A percentile compares a stretch with the other conserved stretches of the same genome.
Conservation (phyloP, 116 monocot genomes). For the Dioscorea cayenensis region DNA sequence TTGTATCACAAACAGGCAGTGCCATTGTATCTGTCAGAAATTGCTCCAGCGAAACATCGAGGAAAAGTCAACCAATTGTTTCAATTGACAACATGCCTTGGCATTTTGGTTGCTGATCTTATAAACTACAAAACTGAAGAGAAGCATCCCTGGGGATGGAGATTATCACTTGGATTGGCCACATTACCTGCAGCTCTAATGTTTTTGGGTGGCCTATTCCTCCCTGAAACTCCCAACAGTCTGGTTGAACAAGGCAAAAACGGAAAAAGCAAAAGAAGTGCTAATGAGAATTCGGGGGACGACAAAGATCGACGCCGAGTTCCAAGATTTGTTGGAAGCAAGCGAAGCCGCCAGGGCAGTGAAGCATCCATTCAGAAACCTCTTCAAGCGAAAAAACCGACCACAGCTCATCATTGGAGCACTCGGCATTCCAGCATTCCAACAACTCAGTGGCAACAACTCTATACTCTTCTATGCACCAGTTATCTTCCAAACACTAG, state of each 20-base stretch:
- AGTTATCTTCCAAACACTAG: constrained; percentile 86
- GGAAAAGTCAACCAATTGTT: constrained; percentile 94
- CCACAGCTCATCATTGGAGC: constrained; percentile 84
- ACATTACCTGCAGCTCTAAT: constrained; percentile 66
- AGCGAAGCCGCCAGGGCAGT: constrained; percentile 58
- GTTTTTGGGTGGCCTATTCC: constrained; percentile 73
- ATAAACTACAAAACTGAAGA: constrained; percentile 86
- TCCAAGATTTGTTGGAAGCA: constrained; percentile 68
- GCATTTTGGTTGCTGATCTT: constrained; percentile 74
- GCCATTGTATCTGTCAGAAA: constrained; percentile 90
- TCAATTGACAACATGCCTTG: constrained; percentile 76
- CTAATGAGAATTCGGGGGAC: constrained; percentile 75
- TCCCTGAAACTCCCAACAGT: constrained; percentile 89
- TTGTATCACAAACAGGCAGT: constrained; percentile 52
- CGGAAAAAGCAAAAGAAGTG: constrained; percentile 41
- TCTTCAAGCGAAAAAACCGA: constrained; percentile 49
- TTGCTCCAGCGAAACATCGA: constrained; percentile 71
- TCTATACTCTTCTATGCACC: constrained; percentile 81
- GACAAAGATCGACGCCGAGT: constrained; percentile 56
- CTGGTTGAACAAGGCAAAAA: constrained; percentile 64
- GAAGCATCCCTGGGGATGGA: constrained; percentile 93
- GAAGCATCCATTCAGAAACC: constrained; percentile 67
- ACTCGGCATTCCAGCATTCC: constrained; percentile 78
- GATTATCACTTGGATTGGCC: constrained; percentile 87
- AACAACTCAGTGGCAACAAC: constrained; percentile 82